These are phyloP conservation scores for Polysphondylium violaceum DNA, from an alignment of 78 protist genomes.

Conservation along the genomic window DNA sequence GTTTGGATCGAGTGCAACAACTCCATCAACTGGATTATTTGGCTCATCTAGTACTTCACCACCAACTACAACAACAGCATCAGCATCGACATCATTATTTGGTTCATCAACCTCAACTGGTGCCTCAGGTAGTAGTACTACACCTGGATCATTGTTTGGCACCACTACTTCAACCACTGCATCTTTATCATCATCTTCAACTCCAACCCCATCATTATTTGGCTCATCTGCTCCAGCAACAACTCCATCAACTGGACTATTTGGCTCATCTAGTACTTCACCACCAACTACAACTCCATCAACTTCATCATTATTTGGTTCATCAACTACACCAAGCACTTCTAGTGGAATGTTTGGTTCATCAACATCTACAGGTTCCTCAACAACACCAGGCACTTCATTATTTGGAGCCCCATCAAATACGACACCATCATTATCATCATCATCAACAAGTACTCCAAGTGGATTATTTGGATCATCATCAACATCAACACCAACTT, in stretches of 20 bases:
- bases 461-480: too few species aligned
- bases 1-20: not conserved
- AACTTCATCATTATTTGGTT: not conserved
- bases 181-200: not conserved
- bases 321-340: not conserved
- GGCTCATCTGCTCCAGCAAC: not conserved
- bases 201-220: not conserved
- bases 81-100: not conserved
- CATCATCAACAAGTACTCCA: too few species aligned
- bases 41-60: not conserved
- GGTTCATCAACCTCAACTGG: not conserved
- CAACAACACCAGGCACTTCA: too few species aligned
- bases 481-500: not conserved
- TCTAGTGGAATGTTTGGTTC: not conserved
- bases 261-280: too few species aligned
- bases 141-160: not conserved
- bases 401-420: too few species aligned
- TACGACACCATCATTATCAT: too few species aligned
- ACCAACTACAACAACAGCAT: not conserved
- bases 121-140: not conserved
- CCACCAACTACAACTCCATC: not conserved
- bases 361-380: too few species aligned
- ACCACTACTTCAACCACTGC: not conserved
- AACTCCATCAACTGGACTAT: slow-evolving; percentile 5
- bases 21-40: not conserved